Base-by-base conservation (phyloP, 1,284 basidiomycete genomes). In the Moesziomyces sp. region DNA sequence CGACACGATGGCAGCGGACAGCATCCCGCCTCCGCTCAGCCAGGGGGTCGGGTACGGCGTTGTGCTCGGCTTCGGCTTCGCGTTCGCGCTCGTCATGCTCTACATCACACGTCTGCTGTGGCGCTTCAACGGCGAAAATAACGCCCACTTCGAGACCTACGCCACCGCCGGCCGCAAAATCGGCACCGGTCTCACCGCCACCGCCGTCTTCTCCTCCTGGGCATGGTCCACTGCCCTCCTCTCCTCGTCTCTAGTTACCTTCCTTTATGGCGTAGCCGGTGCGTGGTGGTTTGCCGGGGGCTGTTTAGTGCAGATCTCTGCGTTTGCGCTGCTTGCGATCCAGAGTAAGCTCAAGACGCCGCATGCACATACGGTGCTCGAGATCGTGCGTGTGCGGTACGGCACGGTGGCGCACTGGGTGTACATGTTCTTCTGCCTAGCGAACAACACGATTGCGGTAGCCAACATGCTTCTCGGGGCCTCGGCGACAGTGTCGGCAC, bases 31-130 rank as follows among this genome's bases (percentile, higher is more conserved):
- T 0, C 77, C 79, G 4, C 71, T 82, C n/a, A 60, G 54, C 24
- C 79, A 83, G 43, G 79, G 82, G 14, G 75, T 65, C 40, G 80
- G 83, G 10, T 84, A 81, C 52, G 82, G 82, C 44, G 78, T 82
- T 18, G 74, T 83, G n/a, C 63, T 83, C 26, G 83, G 83, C 16
- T 64, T 81, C 42, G 77, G 80, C 0, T 60, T 74, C n/a, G 73
- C 76, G 42, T 84, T 84, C 53, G 81, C 82, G 0, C 50, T 64
- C 10, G 67, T 59, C 47, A 77, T 79, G 60, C 43, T 61, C 40
- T 75, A 72, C 49, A 64, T 79, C 61, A 73, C 76, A 2, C 60
- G 56, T 5, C 54, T 75, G 2, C 62, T 79, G 18, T 54, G 50
- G 42, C 57, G 57, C 26, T 75, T 67, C 51, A 67, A 65, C 16